Evolutionary conservation across 2,329 filamentous ascomycete genomes (phyloP).

Genomic region (Incumbomyces delicatus): DNA sequence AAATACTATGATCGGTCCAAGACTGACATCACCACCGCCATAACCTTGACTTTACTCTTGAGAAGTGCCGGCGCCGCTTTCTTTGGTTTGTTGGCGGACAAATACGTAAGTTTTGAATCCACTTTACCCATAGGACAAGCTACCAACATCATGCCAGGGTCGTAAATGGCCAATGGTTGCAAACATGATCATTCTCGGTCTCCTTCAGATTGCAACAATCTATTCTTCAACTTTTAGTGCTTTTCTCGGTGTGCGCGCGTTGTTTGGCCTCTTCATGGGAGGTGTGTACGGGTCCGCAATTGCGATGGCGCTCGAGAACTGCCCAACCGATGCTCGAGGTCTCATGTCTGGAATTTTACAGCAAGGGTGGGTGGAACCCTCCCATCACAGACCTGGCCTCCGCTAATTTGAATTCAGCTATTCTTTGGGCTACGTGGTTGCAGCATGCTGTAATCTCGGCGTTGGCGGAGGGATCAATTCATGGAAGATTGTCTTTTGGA

Average conservation of each 20-base stretch:
- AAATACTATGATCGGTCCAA: conserved; percentile 49
- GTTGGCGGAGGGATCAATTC: conserved; percentile 46
- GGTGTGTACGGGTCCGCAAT: conserved; percentile 72
- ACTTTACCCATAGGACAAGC: neutral
- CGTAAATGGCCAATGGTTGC: conserved; percentile 75
- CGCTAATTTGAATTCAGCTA: conserved; percentile 33
- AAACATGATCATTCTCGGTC: conserved; percentile 64
- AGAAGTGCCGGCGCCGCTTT: conserved; percentile 63
- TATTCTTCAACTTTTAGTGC: conserved; percentile 62
- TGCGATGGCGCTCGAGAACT: conserved; percentile 67
- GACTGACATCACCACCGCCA: conserved; percentile 63
- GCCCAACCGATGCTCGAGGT: conserved; percentile 60
- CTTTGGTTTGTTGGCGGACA: conserved; percentile 70
- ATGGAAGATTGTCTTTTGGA: conserved; percentile 72
- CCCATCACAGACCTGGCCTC: too few species aligned
- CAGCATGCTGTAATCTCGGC: conserved; percentile 64
- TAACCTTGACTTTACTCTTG: conserved; percentile 64
- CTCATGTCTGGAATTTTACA: conserved; percentile 75
- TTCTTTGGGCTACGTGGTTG: conserved; percentile 68
- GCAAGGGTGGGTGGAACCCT: conserved; percentile 44
- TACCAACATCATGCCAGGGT: conserved; percentile 32
- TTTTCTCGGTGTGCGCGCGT: conserved; percentile 62
- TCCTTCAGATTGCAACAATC: conserved; percentile 68
- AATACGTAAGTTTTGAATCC: conserved; percentile 36
- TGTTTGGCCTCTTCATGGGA: conserved; percentile 73